Base-by-base conservation (phyloP, 345 rosid genomes). In the Eutrema japonicum region DNA sequence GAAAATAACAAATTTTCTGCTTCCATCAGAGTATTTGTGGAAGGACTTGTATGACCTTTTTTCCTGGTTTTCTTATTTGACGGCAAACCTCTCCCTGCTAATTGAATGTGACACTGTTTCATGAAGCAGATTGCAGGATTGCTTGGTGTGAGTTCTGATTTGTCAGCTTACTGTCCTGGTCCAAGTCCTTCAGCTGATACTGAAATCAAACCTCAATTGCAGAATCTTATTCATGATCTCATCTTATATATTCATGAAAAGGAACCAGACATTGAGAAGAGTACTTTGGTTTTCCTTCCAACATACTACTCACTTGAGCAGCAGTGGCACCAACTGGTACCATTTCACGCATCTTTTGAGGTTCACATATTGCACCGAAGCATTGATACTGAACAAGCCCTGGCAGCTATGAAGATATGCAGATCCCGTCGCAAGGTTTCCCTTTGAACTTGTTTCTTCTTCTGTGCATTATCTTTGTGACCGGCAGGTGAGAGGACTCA, bases 211-310 rank as follows among this genome's bases (percentile, higher is more conserved):
- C 84, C 93, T 70, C 83, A 88, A 76, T 80, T 89, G 78, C 96
- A 93, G 77, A 72, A 59, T 67, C 89, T 93, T 78, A 91, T 91
- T 73, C 83, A 85, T 81, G 79, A 87, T 74, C 85, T 93, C 79
- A 79, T 93, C 66, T 47, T 89, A 71, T 71, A 84, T 79, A 91
- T 91, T 77, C 88, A 93, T 79, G 33, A 77, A 66, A 85, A 82
- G 77, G 98, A 93, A 74, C 84, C 88, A 52, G 96, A 93, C 70
- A 85, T 85, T 52, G 96, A 91, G 67, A 93, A 93, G 85, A 80
- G 97, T 82, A 89, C 91, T 68, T 82, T 93, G 87, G 83, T 91
- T 75, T 93, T 93, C 81, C 97, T 93, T 80, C 98, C 97, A 59
- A 91, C 98, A 5, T 93, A 93, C 81, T 77, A 76, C 72, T 83